These are phyloP conservation scores for Mariannaea sp. DNA, from an alignment of 2,329 filamentous ascomycete species.

Conservation along the genomic window DNA sequence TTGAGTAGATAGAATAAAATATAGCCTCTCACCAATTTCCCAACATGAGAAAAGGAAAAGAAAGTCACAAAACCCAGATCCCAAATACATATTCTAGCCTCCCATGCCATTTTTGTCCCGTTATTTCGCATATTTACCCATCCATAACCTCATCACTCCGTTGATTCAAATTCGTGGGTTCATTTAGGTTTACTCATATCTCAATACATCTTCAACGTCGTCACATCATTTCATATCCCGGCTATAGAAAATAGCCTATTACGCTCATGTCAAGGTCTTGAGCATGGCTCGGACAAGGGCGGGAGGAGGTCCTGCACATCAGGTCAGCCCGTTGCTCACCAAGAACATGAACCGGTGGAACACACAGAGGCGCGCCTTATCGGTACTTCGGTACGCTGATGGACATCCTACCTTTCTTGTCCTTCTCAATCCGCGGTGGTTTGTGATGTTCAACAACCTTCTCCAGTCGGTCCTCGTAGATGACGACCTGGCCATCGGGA, in stretches of 20 bases:
- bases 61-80: not conserved
- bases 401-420: slow-evolving; percentile 95
- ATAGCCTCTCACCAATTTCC: no score
- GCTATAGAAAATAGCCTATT: not conserved
- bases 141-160: not conserved
- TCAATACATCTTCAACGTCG: slow-evolving; percentile 9
- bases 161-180: not conserved
- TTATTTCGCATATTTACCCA: slow-evolving; percentile 10
- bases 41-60: not conserved
- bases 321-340: slow-evolving; percentile 40
- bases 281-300: slow-evolving; percentile 71
- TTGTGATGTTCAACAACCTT: slow-evolving; percentile 57
- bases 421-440: slow-evolving; percentile 77
- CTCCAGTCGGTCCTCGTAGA: slow-evolving; percentile 66
- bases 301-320: slow-evolving; percentile 63
- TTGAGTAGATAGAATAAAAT: no score
- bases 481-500: slow-evolving; percentile 64
- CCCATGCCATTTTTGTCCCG: slow-evolving; percentile 1
- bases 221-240: slow-evolving; percentile 15
- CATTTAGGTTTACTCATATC: not conserved
- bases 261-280: slow-evolving; percentile 65
- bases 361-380: slow-evolving; percentile 54
- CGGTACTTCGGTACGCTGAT: slow-evolving; percentile 77
- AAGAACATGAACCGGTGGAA: slow-evolving; percentile 17
- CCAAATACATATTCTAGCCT: slow-evolving; percentile 11